phyloP scores from a whole-genome alignment of 2,329 filamentous ascomycete genomes.

The Trichoderma simmonsii region DNA sequence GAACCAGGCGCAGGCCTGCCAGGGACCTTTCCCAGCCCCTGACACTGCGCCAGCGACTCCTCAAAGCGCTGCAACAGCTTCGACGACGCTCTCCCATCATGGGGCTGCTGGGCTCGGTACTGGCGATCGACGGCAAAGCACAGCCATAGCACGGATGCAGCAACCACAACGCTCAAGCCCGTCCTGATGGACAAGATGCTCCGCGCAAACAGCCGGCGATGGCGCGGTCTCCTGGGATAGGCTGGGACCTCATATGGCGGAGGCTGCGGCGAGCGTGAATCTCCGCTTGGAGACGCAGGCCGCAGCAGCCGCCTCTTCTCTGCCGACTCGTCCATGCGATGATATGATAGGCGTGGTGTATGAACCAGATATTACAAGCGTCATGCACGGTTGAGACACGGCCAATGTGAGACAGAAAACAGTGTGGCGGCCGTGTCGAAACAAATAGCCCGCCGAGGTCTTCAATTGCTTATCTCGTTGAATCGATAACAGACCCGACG shows the following conservation, averaged over 20 bases:
- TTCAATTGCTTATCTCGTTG: neutral
- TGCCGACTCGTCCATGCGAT: neutral
- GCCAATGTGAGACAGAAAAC: neutral
- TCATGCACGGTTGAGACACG: neutral
- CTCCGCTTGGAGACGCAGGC: neutral
- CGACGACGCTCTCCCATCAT: neutral
- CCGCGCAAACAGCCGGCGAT: neutral
- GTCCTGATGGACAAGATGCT: conserved; percentile 14
- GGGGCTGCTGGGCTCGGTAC: neutral
- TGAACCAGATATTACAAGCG: neutral
- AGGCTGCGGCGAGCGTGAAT: neutral
- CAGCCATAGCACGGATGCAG: conserved; percentile 13
- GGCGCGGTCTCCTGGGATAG: conserved; percentile 6
- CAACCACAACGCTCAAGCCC: conserved; percentile 9
- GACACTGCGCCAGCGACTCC: conserved; percentile 11
- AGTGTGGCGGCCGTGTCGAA: neutral
- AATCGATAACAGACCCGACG: neutral
- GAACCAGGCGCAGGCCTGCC: neutral
- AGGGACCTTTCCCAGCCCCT: neutral
- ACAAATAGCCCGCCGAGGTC: neutral
- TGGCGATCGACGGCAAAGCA: conserved; percentile 6
- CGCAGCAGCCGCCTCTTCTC: neutral
- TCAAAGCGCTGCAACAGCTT: conserved; percentile 10
- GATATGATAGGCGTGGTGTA: neutral
- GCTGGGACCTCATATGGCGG: conserved; percentile 13